Percentiles rank a stretch among this genome's conserved stretches.
These are phyloP conservation scores for Cercospora sp. DNA, from an alignment of 2,329 filamentous ascomycete species.

Conservation along the genomic window DNA sequence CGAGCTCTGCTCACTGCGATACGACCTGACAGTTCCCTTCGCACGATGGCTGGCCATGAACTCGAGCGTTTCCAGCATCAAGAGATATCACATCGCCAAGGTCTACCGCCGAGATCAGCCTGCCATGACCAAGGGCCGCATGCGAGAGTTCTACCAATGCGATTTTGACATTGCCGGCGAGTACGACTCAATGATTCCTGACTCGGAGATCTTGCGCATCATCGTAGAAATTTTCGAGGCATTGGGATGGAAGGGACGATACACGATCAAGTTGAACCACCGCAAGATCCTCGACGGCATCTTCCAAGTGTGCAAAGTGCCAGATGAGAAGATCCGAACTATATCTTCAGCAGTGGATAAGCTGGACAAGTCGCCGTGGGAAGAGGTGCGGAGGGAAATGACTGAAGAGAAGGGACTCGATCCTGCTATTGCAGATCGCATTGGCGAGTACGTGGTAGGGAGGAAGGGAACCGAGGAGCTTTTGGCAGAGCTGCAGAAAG, in stretches of 20 bases:
- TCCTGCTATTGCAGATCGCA: slow-evolving; percentile 76
- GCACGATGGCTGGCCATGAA: slow-evolving; percentile 95
- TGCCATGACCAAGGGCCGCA: slow-evolving; percentile 85
- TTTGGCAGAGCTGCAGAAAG: slow-evolving; percentile 66
- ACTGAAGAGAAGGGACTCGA: slow-evolving; percentile 84
- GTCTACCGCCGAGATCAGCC: slow-evolving; percentile 82
- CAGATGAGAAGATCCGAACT: slow-evolving; percentile 78
- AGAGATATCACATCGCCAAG: slow-evolving; percentile 93
- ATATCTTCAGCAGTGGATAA: slow-evolving; percentile 96
- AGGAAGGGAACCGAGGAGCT: slow-evolving; percentile 74
- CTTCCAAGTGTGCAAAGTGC: slow-evolving; percentile 88
- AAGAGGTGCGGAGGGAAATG: slow-evolving; percentile 89
- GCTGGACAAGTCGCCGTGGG: slow-evolving; percentile 86
- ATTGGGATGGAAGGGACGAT: slow-evolving; percentile 70
- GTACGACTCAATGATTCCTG: slow-evolving; percentile 89
- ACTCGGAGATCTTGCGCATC: slow-evolving; percentile 85
- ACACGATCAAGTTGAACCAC: slow-evolving; percentile 94
- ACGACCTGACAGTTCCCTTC: slow-evolving; percentile 86
- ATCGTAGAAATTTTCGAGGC: slow-evolving; percentile 81
- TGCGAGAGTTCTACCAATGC: slow-evolving; percentile 97
- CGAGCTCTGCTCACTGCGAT: slow-evolving; percentile 79
- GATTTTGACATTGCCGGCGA: slow-evolving; percentile 91
- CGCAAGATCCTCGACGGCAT: slow-evolving; percentile 90
- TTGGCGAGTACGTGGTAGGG: slow-evolving; percentile 79
- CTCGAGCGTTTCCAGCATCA: slow-evolving; percentile 75